Conservation (phyloP, 2,329 filamentous ascomycete species). For the Rutstroemia sp. region DNA sequence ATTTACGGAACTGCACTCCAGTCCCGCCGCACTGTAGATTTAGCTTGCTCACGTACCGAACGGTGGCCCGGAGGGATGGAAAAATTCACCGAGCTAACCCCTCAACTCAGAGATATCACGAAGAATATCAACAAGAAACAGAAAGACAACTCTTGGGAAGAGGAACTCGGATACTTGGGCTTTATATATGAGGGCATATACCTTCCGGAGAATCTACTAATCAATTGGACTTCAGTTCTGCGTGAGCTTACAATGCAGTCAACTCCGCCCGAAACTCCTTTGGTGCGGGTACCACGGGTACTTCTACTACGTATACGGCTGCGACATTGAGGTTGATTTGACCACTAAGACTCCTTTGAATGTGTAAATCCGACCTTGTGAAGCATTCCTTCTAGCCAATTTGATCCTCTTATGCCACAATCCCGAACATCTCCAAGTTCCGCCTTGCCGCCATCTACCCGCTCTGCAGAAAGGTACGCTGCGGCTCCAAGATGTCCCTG, state of each 20-base stretch:
- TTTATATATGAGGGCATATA: too few relatives aligned
- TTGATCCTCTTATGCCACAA: not conserved
- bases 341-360: not conserved
- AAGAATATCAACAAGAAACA: not conserved
- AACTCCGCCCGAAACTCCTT: not conserved
- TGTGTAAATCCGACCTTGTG: not conserved
- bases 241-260: not conserved
- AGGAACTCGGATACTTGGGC: too few relatives aligned
- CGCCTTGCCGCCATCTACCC: not conserved
- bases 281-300: not conserved
- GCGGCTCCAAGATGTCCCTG: not conserved
- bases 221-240: not conserved
- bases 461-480: not conserved
- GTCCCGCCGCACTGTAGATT: not conserved
- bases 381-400: not conserved
- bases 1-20: not conserved
- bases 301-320: not conserved
- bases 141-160: not conserved
- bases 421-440: not conserved
- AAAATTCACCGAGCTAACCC: constrained; percentile 6
- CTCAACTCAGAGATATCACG: not conserved
- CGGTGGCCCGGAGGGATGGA: not conserved
- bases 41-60: not conserved
- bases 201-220: too few relatives aligned
- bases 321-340: not conserved